Conservation (phyloP, 1,284 basidiomycete species). For the Papiliotrema fonsecae region DNA sequence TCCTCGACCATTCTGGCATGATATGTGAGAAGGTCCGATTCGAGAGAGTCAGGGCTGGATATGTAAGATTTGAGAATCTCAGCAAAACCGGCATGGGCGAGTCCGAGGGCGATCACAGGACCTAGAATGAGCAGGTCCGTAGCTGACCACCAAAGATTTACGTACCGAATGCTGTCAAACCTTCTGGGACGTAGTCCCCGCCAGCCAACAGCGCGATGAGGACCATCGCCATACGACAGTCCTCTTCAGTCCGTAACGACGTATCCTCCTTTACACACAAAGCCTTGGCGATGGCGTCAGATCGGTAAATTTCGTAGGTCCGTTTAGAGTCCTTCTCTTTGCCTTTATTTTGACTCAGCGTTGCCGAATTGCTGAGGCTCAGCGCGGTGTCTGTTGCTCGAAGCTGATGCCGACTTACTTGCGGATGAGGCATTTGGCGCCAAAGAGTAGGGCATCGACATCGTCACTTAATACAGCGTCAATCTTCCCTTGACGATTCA, state of each 20-base stretch:
- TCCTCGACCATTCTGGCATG: slow-evolving; percentile 61
- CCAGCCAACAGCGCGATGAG: slow-evolving; percentile 81
- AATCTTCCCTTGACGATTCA: slow-evolving; percentile 73
- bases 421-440: slow-evolving; percentile 72
- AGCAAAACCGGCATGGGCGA: slow-evolving; percentile 50
- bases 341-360: slow-evolving; percentile 55
- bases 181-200: slow-evolving; percentile 76
- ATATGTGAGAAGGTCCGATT: slow-evolving; percentile 52
- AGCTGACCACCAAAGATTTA: neutral
- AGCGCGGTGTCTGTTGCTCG: neutral
- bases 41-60: slow-evolving; percentile 31
- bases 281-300: slow-evolving; percentile 50
- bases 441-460: slow-evolving; percentile 87
- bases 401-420: slow-evolving; percentile 53
- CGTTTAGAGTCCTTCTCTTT: slow-evolving; percentile 65
- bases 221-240: slow-evolving; percentile 69
- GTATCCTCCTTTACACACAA: slow-evolving; percentile 24
- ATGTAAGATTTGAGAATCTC: slow-evolving; percentile 59
- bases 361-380: slow-evolving; percentile 62
- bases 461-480: slow-evolving; percentile 92
- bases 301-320: slow-evolving; percentile 63
- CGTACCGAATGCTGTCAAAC: slow-evolving; percentile 37
- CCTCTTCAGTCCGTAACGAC: slow-evolving; percentile 36
- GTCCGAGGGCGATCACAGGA: slow-evolving; percentile 46
- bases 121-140: slow-evolving; percentile 25